These are phyloP conservation scores for Verbascum thapsus DNA, from an alignment of 257 asterid genomes.

Conservation along the genomic window DNA sequence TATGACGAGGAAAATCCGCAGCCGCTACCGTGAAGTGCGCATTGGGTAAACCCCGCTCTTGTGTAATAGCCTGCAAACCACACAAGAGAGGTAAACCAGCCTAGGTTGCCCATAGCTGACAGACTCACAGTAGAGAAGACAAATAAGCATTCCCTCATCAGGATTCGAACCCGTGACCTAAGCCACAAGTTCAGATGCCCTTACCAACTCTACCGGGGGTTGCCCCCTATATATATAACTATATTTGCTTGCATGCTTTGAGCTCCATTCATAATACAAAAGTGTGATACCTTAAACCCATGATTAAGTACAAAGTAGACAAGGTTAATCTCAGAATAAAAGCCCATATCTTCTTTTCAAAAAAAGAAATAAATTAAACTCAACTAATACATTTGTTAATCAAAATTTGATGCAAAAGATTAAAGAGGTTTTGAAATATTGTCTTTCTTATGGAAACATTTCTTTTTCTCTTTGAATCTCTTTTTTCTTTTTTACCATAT, in stretches of 20 bases:
- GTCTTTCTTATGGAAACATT: conserved; percentile 9
- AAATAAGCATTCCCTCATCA: no score
- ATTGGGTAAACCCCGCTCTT: no score
- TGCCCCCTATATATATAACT: no score
- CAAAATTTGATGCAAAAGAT: not conserved
- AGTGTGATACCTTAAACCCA: not conserved
- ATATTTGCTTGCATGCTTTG: not conserved
- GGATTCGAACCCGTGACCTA: no score
- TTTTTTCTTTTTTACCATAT: not conserved
- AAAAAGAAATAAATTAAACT: conserved; percentile 4
- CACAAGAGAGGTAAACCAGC: no score
- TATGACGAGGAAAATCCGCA: no score
- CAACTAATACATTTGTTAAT: not conserved
- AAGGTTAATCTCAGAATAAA: not conserved
- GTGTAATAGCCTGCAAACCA: no score
- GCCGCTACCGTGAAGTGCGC: no score
- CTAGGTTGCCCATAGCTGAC: no score
- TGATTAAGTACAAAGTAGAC: not conserved
- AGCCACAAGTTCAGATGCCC: no score
- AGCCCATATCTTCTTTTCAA: not conserved
- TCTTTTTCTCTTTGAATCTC: conserved; percentile 2
- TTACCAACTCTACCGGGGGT: no score
- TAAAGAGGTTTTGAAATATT: conserved; percentile 14
- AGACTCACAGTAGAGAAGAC: no score
- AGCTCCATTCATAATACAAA: not conserved